Percentiles rank a stretch among this genome's conserved stretches.
phyloP scores from a whole-genome alignment of 2,329 filamentous ascomycete genomes.

The Ophiostoma populinum region DNA sequence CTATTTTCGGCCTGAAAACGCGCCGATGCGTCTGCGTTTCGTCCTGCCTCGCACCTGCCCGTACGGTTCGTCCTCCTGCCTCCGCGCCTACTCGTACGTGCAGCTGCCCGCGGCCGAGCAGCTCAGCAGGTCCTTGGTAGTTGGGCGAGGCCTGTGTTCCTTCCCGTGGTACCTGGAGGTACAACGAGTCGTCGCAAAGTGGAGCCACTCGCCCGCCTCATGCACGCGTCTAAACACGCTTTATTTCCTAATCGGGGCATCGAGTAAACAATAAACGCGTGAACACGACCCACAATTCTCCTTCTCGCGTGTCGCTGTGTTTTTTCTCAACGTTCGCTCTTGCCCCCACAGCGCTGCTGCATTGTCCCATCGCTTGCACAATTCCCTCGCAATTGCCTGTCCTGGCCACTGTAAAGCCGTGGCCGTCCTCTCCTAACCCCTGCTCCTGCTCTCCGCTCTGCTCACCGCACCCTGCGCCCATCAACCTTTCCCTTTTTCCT shows the following conservation, averaged over 20 bases:
- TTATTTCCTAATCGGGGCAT: slow-evolving; percentile 11
- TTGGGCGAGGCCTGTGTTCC: too few relatives aligned
- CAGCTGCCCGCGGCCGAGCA: too few relatives aligned
- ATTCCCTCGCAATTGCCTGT: slow-evolving; percentile 7
- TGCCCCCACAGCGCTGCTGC: slow-evolving; percentile 1
- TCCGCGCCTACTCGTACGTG: too few relatives aligned
- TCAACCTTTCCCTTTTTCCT: slow-evolving; percentile 4
- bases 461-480: slow-evolving; percentile 2
- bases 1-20: too few relatives aligned
- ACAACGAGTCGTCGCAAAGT: background rate
- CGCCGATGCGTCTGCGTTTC: too few relatives aligned
- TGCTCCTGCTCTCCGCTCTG: too few relatives aligned
- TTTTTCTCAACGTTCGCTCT: slow-evolving; percentile 1
- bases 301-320: too few relatives aligned
- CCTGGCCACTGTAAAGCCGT: too few relatives aligned
- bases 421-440: too few relatives aligned
- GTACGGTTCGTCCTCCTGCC: too few relatives aligned
- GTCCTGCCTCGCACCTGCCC: too few relatives aligned
- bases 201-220: slow-evolving; percentile 5
- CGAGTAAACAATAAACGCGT: slow-evolving; percentile 13
- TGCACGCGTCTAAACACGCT: slow-evolving; percentile 12
- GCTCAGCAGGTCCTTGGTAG: too few relatives aligned
- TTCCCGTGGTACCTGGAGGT: background rate
- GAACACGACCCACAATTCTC: slow-evolving; percentile 3
- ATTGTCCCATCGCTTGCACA: slow-evolving; percentile 4